These are phyloP conservation scores for Pisolithus thermaeus DNA, from an alignment of 1,284 basidiomycete species.

Conservation along the genomic window DNA sequence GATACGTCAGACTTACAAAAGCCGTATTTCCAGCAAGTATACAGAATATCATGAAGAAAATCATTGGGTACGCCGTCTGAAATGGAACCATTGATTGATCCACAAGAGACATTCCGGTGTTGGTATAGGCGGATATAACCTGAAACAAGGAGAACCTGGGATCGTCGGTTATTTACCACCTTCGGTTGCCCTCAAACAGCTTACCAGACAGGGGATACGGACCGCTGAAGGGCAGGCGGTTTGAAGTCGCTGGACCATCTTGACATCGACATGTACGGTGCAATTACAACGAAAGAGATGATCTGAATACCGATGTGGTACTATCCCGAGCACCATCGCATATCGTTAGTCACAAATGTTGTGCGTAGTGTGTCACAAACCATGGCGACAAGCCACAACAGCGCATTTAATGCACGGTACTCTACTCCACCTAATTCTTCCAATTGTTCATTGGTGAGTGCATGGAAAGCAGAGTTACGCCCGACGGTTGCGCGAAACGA, in stretches of 20 bases:
- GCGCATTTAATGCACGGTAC: slow-evolving; percentile 79
- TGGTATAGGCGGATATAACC: slow-evolving; percentile 83
- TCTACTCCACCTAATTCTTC: slow-evolving; percentile 94
- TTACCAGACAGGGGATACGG: slow-evolving; percentile 58
- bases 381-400: slow-evolving; percentile 70
- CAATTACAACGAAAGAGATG: slow-evolving; percentile 64
- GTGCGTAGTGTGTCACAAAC: slow-evolving; percentile 31
- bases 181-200: slow-evolving; percentile 2
- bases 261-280: slow-evolving; percentile 63
- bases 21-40: slow-evolving; percentile 90
- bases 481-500: slow-evolving; percentile 82
- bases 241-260: slow-evolving; percentile 54
- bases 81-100: slow-evolving; percentile 89
- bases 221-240: slow-evolving; percentile 47
- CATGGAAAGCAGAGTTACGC: slow-evolving; percentile 83
- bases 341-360: neutral
- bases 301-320: slow-evolving; percentile 72
- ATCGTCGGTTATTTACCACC: neutral
- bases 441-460: slow-evolving; percentile 76
- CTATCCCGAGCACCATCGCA: slow-evolving; percentile 30
- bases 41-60: slow-evolving; percentile 43
- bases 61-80: slow-evolving; percentile 75
- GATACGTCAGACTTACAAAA: slow-evolving; percentile 56
- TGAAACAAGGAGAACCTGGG: slow-evolving; percentile 85
- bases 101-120: slow-evolving; percentile 85